Conservation (phyloP, 1,284 basidiomycete species). For the Xerocomus amazonicus region DNA sequence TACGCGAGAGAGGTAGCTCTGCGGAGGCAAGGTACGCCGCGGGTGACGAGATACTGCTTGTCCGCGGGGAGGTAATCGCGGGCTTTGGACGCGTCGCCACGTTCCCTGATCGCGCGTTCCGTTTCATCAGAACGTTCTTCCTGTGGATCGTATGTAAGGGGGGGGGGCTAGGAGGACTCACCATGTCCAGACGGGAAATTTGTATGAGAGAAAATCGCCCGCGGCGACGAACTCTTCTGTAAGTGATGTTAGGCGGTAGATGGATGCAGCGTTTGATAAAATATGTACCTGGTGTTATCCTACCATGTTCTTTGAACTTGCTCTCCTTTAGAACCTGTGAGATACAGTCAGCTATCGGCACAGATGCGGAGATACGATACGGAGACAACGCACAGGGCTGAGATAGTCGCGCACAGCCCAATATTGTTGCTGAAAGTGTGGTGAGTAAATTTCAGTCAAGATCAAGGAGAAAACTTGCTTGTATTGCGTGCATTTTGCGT, state of each 20-base stretch:
- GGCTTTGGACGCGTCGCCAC: constrained; percentile 78
- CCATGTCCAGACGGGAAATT: constrained; percentile 96
- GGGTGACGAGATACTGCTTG: constrained; percentile 95
- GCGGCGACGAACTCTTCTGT: constrained; percentile 94
- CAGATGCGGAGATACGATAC: constrained; percentile 23
- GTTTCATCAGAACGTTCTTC: not conserved
- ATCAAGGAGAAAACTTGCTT: constrained; percentile 39
- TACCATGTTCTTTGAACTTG: constrained; percentile 98
- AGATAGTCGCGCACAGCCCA: constrained; percentile 97
- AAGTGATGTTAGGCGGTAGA: constrained; percentile 17
- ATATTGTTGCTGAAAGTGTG: constrained; percentile 67
- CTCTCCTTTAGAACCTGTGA: constrained; percentile 89
- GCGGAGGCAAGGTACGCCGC: constrained; percentile 89
- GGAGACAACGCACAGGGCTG: constrained; percentile 67
- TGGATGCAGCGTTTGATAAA: constrained; percentile 2
- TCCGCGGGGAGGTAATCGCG: constrained; percentile 91
- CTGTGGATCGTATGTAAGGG: not conserved
- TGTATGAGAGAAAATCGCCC: constrained; percentile 92
- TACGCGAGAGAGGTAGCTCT: constrained; percentile 90
- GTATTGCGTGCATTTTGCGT: constrained; percentile 63
- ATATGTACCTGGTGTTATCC: constrained; percentile 86
- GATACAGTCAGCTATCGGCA: constrained; percentile 33
- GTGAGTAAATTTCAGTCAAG: constrained; percentile 4
- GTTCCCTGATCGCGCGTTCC: constrained; percentile 60
- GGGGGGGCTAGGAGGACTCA: constrained; percentile 36